phyloP scores from a whole-genome alignment of 371 early-diverging fungal species.

The Mortierella sp. region DNA sequence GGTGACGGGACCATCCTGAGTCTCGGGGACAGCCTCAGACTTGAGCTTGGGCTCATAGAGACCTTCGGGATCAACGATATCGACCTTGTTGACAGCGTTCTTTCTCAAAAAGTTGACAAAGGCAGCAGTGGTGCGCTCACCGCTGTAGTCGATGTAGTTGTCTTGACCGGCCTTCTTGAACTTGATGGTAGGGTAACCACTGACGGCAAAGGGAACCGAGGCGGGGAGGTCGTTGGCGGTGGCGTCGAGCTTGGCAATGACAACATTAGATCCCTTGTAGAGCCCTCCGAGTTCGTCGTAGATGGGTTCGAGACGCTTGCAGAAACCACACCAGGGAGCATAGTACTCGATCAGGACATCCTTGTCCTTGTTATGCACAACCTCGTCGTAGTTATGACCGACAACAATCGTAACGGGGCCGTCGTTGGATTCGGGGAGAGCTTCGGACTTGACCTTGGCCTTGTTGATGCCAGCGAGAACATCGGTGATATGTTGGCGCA shows the following conservation, averaged over 20 bases:
- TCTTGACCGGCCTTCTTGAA: conserved; percentile 83
- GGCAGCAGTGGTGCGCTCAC: conserved; percentile 83
- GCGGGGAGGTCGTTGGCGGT: conserved; percentile 93
- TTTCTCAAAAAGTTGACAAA: conserved; percentile 82
- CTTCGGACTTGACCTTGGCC: conserved; percentile 84
- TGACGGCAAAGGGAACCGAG: conserved; percentile 72
- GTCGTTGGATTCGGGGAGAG: conserved; percentile 85
- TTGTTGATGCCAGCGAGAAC: conserved; percentile 76
- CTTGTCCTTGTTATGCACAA: conserved; percentile 87
- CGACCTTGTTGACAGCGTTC: conserved; percentile 60
- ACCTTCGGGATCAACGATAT: conserved; percentile 66
- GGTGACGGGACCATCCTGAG: conserved; percentile 88
- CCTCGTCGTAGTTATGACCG: conserved; percentile 78
- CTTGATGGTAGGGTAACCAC: conserved; percentile 95
- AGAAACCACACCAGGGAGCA: conserved; percentile 62
- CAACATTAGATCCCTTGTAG: conserved; percentile 62
- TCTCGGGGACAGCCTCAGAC: conserved; percentile 83
- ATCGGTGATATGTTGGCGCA: conserved; percentile 74
- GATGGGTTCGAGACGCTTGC: conserved; percentile 54
- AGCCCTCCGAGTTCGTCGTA: conserved; percentile 57
- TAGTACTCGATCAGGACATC: conserved; percentile 92
- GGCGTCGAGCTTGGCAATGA: conserved; percentile 96
- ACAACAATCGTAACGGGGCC: conserved; percentile 92
- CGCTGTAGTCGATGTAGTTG: conserved; percentile 84
- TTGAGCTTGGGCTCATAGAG: conserved; percentile 75